Evolutionary conservation across 257 asterid genomes (phyloP).

Genomic region (Solanum sitiens): DNA sequence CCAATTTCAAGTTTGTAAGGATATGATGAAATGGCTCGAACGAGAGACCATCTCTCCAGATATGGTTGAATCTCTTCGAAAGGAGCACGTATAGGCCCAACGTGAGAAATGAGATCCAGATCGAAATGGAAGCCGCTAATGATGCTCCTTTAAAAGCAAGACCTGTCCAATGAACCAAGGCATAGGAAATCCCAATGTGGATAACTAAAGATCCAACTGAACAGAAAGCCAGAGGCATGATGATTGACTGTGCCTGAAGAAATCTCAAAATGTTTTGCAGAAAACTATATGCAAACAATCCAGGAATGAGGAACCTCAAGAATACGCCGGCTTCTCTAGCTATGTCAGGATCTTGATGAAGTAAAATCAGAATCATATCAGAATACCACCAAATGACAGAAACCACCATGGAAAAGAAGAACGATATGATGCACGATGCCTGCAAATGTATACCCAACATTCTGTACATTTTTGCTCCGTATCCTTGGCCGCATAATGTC

Average conservation of each 20-base stretch:
- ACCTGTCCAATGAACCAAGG: conserved; percentile 29
- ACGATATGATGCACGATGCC: conserved; percentile 16
- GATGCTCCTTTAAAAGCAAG: conserved; percentile 53
- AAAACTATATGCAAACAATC: conserved; percentile 53
- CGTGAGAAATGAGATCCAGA: conserved; percentile 48
- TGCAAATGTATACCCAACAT: conserved; percentile 61
- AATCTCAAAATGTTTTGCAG: conserved; percentile 57
- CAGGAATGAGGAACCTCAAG: conserved; percentile 53
- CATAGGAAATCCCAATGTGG: conserved; percentile 44
- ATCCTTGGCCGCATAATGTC: conserved; percentile 82
- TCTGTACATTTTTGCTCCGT: conserved; percentile 48
- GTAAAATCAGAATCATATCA: background rate
- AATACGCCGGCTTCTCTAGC: conserved; percentile 35
- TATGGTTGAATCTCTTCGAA: conserved; percentile 24
- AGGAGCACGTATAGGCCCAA: conserved; percentile 25
- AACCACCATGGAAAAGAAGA: background rate
- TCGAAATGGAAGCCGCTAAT: conserved; percentile 51
- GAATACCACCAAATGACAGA: background rate
- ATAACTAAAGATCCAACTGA: conserved; percentile 34
- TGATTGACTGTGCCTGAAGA: conserved; percentile 53
- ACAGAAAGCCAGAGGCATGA: conserved; percentile 41
- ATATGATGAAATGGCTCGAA: conserved; percentile 5
- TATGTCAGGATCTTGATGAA: background rate
- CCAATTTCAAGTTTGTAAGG: conserved; percentile 28
- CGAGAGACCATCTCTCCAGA: conserved; percentile 33